These are phyloP conservation scores for Tolypocladium sp. DNA, from an alignment of 2,329 filamentous ascomycete genomes.

Conservation along the genomic window DNA sequence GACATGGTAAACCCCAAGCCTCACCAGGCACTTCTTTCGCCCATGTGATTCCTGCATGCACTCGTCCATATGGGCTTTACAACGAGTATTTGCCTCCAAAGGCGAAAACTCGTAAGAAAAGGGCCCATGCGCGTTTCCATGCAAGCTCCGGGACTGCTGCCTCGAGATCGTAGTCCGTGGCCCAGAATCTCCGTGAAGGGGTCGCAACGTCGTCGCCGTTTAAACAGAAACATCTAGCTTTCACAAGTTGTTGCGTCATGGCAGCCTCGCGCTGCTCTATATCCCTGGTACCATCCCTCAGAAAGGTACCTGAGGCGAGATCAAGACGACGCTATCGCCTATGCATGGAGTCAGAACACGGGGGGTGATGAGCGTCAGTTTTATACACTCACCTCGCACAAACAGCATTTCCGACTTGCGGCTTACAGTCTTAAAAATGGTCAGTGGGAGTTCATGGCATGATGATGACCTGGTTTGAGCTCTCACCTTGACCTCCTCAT, in stretches of 20 bases:
- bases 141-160: not conserved
- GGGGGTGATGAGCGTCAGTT: not conserved
- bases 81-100: not conserved
- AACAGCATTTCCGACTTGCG: slow-evolving; percentile 99
- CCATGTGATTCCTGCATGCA: not conserved
- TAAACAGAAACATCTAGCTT: not conserved
- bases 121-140: not conserved
- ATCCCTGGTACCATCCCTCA: slow-evolving; percentile 11
- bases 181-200: not conserved
- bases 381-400: slow-evolving; percentile 66
- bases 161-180: not conserved
- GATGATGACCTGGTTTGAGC: not conserved
- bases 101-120: not conserved
- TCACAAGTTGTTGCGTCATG: not conserved
- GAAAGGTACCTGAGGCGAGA: slow-evolving; percentile 50
- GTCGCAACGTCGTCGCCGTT: not conserved
- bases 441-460: slow-evolving; percentile 4
- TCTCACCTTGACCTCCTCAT: slow-evolving; percentile 64
- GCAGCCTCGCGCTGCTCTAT: not conserved
- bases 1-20: not conserved
- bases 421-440: slow-evolving; percentile 62
- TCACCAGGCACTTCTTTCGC: not conserved
- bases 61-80: not conserved
- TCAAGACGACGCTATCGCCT: slow-evolving; percentile 67
- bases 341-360: slow-evolving; percentile 12